A percentile compares a stretch with the other conserved stretches of the same genome.
These are phyloP conservation scores for Candida hispaniensis DNA, from an alignment of 805 yeast species.

Conservation along the genomic window DNA sequence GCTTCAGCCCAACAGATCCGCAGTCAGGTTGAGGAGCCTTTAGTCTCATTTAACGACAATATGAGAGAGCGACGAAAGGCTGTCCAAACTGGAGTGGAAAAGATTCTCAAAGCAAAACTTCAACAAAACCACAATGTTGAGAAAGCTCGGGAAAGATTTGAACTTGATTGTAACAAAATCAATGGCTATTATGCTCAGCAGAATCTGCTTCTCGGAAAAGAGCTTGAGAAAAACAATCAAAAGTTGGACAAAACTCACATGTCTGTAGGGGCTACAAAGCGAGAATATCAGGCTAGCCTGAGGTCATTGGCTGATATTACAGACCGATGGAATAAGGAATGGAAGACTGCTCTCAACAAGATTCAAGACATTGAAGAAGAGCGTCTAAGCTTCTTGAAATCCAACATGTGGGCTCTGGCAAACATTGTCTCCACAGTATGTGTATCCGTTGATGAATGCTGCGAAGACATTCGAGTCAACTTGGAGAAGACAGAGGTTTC, in stretches of 20 bases:
- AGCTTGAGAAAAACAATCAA: slow-evolving; percentile 47
- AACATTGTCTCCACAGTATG: slow-evolving; percentile 66
- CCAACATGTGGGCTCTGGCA: slow-evolving; percentile 68
- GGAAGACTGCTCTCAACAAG: slow-evolving; percentile 53
- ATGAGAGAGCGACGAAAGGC: slow-evolving; percentile 46
- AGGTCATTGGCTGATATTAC: slow-evolving; percentile 44
- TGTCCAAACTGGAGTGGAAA: slow-evolving; percentile 46
- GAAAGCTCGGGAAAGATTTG: slow-evolving; percentile 38
- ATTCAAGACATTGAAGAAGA: slow-evolving; percentile 63
- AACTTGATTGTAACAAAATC: slow-evolving; percentile 46
- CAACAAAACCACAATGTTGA: slow-evolving; percentile 29
- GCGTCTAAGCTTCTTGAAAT: slow-evolving; percentile 55
- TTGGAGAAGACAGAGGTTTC: slow-evolving; percentile 59
- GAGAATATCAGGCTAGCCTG: slow-evolving; percentile 49
- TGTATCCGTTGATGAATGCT: slow-evolving; percentile 66
- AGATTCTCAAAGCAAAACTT: slow-evolving; percentile 40
- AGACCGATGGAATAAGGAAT: slow-evolving; percentile 58
- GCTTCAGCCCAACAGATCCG: slow-evolving; percentile 41
- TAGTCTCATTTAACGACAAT: slow-evolving; percentile 41
- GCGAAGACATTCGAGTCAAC: slow-evolving; percentile 55
- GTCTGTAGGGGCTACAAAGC: slow-evolving; percentile 34
- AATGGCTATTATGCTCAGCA: slow-evolving; percentile 51
- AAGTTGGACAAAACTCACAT: slow-evolving; percentile 43
- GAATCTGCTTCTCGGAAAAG: slow-evolving; percentile 62
- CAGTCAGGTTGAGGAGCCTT: slow-evolving; percentile 41